Evolutionary conservation across 73 alveolate species (phyloP), one percentile per base, ranked within the genome.

Genomic region (Urostyla sp.): DNA sequence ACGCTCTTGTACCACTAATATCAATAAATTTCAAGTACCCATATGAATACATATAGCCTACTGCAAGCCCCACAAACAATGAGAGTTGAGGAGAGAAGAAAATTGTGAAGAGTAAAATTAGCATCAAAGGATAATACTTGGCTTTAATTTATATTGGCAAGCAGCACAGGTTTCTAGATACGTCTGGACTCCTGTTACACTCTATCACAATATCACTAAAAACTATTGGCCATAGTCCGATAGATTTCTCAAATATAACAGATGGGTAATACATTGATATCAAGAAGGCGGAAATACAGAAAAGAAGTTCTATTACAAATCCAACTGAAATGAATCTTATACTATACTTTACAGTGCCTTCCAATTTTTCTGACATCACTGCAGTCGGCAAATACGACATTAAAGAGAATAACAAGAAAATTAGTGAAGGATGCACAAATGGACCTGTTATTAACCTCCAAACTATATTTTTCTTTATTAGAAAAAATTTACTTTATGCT

Each of bases 201-300:
- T 80, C 90, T 21, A 80, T 67, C 0, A 72, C 80, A 0, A 80
- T 66, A 57, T 80, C 90, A 15, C 72, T 57, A 54, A 80, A 66
- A 44, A 80, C 21, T n/a, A 80, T 80, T 1, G 90, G 90, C 90
- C 90, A 80, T 18, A 58, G 45, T 3, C 90, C 90, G 28, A 48
- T 69, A 2, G 83, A 69, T 10, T 50, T 52, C 11, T 20, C 63
- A 13, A 50, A 18, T 50, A 50, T 13, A 13, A 20, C 63, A 72
- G 75, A 72, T 52, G 85, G 85, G 37, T 54, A 46, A 32, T 72
- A 72, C 56, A 50, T 72, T 8, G 85, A 58, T 56, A 50, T 72
- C 6, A 72, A 27, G 40, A 7, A 69, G 55, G 72, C 44, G 15
- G 69, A 8, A 8, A 69, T 18, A 0, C 37, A 45, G 27, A 53